Percentiles rank a stretch among this genome's conserved stretches.
Conservation (phyloP, 1,139 yeast genomes). For the Spathaspora sp. region DNA sequence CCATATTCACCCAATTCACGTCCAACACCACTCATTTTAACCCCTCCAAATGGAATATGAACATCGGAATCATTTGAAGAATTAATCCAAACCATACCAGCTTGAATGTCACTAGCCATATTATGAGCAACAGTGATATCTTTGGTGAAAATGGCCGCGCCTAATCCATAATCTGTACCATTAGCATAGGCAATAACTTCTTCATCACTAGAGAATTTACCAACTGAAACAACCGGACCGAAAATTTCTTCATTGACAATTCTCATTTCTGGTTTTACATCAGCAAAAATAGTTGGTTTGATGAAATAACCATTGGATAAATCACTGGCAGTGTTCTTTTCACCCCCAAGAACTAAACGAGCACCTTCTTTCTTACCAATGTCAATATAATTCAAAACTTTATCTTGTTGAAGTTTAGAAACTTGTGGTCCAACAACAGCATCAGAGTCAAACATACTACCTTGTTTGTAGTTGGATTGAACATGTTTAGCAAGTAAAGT, state of each 20-base stretch:
- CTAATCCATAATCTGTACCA: conserved; percentile 55
- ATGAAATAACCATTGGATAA: conserved; percentile 47
- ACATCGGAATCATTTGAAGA: conserved; percentile 77
- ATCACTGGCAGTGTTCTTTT: conserved; percentile 35
- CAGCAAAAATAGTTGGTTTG: conserved; percentile 56
- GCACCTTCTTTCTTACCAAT: conserved; percentile 61
- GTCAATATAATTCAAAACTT: conserved; percentile 50
- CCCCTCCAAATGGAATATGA: conserved; percentile 78
- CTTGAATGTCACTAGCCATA: conserved; percentile 44
- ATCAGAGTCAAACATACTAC: conserved; percentile 54
- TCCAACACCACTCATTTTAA: conserved; percentile 82
- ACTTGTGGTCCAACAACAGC: conserved; percentile 81
- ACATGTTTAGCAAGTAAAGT: conserved; percentile 35
- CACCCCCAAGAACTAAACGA: conserved; percentile 47
- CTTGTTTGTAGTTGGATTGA: conserved; percentile 51
- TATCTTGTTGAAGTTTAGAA: conserved; percentile 65
- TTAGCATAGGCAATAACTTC: conserved; percentile 53
- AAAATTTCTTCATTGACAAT: conserved; percentile 59
- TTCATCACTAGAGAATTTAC: conserved; percentile 52
- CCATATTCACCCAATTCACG: conserved; percentile 89
- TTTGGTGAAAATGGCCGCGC: conserved; percentile 78
- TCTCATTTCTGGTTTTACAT: conserved; percentile 51
- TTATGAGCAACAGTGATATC: conserved; percentile 46
- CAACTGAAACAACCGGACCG: conserved; percentile 58
- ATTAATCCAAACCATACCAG: conserved; percentile 60